Conservation (phyloP, 1,139 yeast species). For the Hansenula anomala region DNA sequence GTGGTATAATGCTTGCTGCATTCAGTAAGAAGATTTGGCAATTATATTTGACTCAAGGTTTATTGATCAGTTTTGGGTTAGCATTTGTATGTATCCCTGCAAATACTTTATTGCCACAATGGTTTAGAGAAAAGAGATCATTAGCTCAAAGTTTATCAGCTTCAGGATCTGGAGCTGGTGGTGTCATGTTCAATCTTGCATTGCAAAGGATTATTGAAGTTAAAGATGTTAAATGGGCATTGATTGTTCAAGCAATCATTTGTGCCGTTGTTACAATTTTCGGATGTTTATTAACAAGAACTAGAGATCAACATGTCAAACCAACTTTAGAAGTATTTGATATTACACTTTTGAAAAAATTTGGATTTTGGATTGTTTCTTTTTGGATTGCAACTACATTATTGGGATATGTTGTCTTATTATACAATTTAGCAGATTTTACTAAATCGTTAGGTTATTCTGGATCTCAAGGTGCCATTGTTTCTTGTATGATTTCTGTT, state of each 20-base stretch:
- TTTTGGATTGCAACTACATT: conserved; percentile 48
- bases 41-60: conserved; percentile 58
- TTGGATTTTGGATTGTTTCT: conserved; percentile 38
- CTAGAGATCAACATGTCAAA: conserved; percentile 14
- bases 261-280: conserved; percentile 29
- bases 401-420: conserved; percentile 52
- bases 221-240: conserved; percentile 61
- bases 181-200: conserved; percentile 33
- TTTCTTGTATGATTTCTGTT: conserved; percentile 56
- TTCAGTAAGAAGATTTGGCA: conserved; percentile 55
- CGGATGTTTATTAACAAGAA: conserved; percentile 39
- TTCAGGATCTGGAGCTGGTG: conserved; percentile 54
- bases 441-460: conserved; percentile 56
- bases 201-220: conserved; percentile 28
- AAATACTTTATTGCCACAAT: conserved; percentile 44
- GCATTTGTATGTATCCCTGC: conserved; percentile 53
- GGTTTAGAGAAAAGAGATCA: conserved; percentile 49
- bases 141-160: conserved; percentile 47
- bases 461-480: conserved; percentile 49
- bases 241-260: conserved; percentile 49
- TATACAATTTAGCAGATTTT: conserved; percentile 57
- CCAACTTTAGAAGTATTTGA: conserved; percentile 21
- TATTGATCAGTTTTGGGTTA: conserved; percentile 54
- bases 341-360: conserved; percentile 25
- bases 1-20: conserved; percentile 56